Base-by-base conservation (phyloP, 75 land plant genomes). In the Picea glauca region DNA sequence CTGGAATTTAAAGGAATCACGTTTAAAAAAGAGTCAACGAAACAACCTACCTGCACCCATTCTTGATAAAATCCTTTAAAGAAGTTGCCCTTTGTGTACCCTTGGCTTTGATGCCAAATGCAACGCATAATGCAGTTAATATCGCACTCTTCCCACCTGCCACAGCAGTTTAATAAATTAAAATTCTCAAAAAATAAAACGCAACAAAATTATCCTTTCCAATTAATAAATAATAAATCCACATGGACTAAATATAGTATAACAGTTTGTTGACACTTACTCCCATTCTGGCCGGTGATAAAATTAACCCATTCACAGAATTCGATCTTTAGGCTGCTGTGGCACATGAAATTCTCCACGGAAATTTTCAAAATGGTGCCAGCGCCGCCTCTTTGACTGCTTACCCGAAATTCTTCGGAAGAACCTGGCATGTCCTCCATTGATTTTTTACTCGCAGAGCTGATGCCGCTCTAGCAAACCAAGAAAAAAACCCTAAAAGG, bases 91-190 rank as follows among this genome's bases (percentile, higher is more conserved):
- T 88, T 74, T 97, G 93, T 5, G 99, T 97, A 20, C 84, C 88
- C 46, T 79, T 86, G 1, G 98, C 99, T 63, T 93, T 93, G 79
- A 87, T 89, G 0, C 99, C 99, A 81, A 97, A 97, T 14, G 93
- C 99, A 58, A 97, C 86, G 67, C 95, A 94, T 20, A 97, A 68
- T n/a, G 99, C 99, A 63, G 99, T 97, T 60, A 97, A 79, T 13
- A 97, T 94, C 15, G 99, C 99, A 80, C 99, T 97, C 77, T 97
- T 97, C n/a, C 99, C 99, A 84, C 97, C 97, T 94, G 62, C 18
- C 56, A 56, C 50, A 75, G 11, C 23, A 58, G 1, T 58, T 5
- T 35, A 4, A 35, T 35, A 67, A 35, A 35, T 33, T 38, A 68
- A 66, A 1, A 4, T 66, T 11, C 33, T 75, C 17, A 75, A 75